Conservation (phyloP, 2,329 filamentous ascomycete genomes). For the Calcarisporium arbuscula region DNA sequence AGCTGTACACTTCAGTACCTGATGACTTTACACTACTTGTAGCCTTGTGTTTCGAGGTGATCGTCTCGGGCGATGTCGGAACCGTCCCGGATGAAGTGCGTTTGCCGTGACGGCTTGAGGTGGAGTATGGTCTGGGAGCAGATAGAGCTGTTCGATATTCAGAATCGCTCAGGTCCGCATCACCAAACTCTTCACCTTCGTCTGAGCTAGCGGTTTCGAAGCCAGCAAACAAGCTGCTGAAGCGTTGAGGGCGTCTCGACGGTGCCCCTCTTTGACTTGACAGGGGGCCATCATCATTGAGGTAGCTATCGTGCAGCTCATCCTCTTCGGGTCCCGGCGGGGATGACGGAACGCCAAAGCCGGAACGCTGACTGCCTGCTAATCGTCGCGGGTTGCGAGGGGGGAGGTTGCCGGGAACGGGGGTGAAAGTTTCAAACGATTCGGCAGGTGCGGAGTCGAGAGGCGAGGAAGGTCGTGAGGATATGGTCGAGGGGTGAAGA, state of each 20-base stretch:
- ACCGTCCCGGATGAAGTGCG: conserved; percentile 33
- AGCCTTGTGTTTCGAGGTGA: conserved; percentile 19
- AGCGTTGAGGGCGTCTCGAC: conserved; percentile 63
- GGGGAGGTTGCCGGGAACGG: conserved; percentile 47
- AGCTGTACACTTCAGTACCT: conserved; percentile 39
- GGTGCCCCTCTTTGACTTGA: conserved; percentile 49
- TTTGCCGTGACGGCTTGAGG: conserved; percentile 30
- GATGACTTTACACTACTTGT: conserved; percentile 26
- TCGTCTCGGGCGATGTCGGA: conserved; percentile 38
- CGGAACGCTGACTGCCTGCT: conserved; percentile 36
- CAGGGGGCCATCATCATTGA: conserved; percentile 72
- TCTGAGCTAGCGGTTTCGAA: conserved; percentile 69
- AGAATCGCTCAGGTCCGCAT: conserved; percentile 56
- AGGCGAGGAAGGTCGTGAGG: conserved; percentile 53
- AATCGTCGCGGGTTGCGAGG: conserved; percentile 56
- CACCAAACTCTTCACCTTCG: conserved; percentile 56
- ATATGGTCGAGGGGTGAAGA: conserved; percentile 71
- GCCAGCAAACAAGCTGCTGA: conserved; percentile 81
- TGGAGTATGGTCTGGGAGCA: conserved; percentile 49
- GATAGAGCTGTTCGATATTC: conserved; percentile 62
- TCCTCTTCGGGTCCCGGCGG: conserved; percentile 36
- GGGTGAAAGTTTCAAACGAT: conserved; percentile 39
- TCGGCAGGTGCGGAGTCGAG: conserved; percentile 24
- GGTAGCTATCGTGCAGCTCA: conserved; percentile 56
- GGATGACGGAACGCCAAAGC: conserved; percentile 44